Evolutionary conservation across 1,284 basidiomycete species (phyloP).

Genomic region (Ceratobasidium sp.): DNA sequence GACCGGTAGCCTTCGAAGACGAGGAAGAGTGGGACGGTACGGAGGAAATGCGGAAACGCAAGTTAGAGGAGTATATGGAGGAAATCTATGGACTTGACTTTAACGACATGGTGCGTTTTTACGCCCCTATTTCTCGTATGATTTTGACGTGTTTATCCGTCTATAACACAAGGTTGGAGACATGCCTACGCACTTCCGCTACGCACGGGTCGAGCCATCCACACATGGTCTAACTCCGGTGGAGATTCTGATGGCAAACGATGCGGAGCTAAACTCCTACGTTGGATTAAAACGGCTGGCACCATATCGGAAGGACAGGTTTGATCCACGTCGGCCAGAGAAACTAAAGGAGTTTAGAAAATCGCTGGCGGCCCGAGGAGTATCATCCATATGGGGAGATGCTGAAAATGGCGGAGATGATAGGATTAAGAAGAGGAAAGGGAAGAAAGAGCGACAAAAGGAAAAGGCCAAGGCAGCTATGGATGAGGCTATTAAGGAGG

Average conservation of each 20-base stretch:
- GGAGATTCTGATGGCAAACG: constrained; percentile 94
- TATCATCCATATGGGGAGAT: constrained; percentile 52
- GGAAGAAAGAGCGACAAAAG: constrained; percentile 59
- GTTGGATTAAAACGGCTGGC: constrained; percentile 91
- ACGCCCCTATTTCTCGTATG: constrained; percentile 21
- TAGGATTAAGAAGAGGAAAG: constrained; percentile 56
- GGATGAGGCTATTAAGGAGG: constrained; percentile 52
- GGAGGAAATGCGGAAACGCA: constrained; percentile 86
- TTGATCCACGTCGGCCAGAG: constrained; percentile 58
- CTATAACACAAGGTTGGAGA: constrained; percentile 73
- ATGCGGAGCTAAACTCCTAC: constrained; percentile 93
- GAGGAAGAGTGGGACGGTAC: constrained; percentile 84
- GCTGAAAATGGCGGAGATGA: constrained; percentile 54
- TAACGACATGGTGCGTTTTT: constrained; percentile 86
- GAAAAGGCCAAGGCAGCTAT: constrained; percentile 46
- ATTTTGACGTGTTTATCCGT: neutral
- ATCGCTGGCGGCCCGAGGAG: constrained; percentile 63
- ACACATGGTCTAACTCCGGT: constrained; percentile 82
- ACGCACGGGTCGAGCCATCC: constrained; percentile 78
- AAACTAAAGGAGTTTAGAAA: constrained; percentile 80
- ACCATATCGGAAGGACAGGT: constrained; percentile 78
- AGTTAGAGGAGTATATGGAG: constrained; percentile 89
- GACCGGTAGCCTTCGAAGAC: constrained; percentile 9
- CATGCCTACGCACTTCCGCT: constrained; percentile 94
- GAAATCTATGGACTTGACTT: constrained; percentile 92